Conservation (phyloP, 2,329 filamentous ascomycete species). For the Pseudomassariella vexata region DNA sequence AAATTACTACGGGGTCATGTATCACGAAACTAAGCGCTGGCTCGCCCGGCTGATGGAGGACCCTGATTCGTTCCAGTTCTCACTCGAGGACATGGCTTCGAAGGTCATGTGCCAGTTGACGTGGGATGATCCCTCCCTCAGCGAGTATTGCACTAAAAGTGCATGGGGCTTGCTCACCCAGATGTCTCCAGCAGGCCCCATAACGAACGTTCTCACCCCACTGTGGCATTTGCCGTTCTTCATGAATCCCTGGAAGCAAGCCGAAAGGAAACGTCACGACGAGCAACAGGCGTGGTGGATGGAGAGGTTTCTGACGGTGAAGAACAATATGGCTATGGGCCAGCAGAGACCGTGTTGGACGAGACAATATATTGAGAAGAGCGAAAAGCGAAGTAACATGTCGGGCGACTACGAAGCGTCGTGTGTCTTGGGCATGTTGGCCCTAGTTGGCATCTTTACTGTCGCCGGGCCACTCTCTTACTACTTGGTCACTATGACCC, state of each 20-base stretch:
- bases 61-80: constrained; percentile 43
- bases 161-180: constrained; percentile 52
- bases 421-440: constrained; percentile 29
- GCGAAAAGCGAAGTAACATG: constrained; percentile 19
- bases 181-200: constrained; percentile 52
- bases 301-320: constrained; percentile 32
- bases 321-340: constrained; percentile 32
- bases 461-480: constrained; percentile 29
- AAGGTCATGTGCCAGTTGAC: constrained; percentile 49
- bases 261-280: constrained; percentile 46
- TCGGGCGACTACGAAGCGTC: constrained; percentile 25
- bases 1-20: constrained; percentile 33
- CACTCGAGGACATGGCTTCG: constrained; percentile 51
- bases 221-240: constrained; percentile 44
- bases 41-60: constrained; percentile 40
- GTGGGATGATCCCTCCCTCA: constrained; percentile 45
- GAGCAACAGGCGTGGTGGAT: constrained; percentile 48
- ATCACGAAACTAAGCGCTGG: constrained; percentile 49
- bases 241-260: constrained; percentile 49
- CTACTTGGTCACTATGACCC: constrained; percentile 37
- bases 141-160: constrained; percentile 40
- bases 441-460: constrained; percentile 30
- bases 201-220: constrained; percentile 50
- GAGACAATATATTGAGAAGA: constrained; percentile 33
- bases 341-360: constrained; percentile 34